Base-by-base conservation (phyloP, 192 early-diverging fungal species). In the Chytriomyces sp. region DNA sequence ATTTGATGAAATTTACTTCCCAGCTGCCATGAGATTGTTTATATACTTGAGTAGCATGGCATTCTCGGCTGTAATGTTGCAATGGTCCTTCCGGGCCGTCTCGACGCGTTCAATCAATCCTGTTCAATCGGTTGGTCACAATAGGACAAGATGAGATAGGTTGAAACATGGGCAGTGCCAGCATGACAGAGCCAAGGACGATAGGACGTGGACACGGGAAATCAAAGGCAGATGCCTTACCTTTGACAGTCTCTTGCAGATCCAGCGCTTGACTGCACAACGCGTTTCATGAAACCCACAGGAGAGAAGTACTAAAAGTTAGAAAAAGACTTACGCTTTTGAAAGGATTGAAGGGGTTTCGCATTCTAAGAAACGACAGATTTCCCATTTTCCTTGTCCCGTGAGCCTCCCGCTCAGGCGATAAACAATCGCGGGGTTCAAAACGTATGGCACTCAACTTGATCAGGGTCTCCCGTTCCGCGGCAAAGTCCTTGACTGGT, bases 11-110 rank as follows among this genome's bases (percentile, higher is more conserved):
- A n/a, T n/a, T n/a, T n/a, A n/a, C n/a, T n/a, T n/a, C n/a, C 41
- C 64, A 12, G 81, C 72, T 14, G 36, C 19, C 77, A 84, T 79
- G 5, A 84, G 72, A 57, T 84, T 84, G 68, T 84, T 84, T 28
- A 84, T 77, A 64, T 84, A 84, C 61, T 84, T 73, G 22, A 84
- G 49, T 19, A 84, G 65, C 54, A 80, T 32, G 5, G 78, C 39
- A 54, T 84, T 84, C 52, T 82, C 82, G 3, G 66, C 59, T 5
- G 62, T 33, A 22, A 73, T 59, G 30, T 80, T 72, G 3, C 22
- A 30, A 59, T 78, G 61, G 5, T 78, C 78, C 5, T 17, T 37
- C 19, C 60, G 44, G n/a, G 80, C 65, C 3, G 49, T 55, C 34
- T 78, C 76, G 26, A 82, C 72, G 5, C 80, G 69, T 34, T 73